phyloP scores from a whole-genome alignment of 371 early-diverging fungal species.

The Saksenaea oblongispora region DNA sequence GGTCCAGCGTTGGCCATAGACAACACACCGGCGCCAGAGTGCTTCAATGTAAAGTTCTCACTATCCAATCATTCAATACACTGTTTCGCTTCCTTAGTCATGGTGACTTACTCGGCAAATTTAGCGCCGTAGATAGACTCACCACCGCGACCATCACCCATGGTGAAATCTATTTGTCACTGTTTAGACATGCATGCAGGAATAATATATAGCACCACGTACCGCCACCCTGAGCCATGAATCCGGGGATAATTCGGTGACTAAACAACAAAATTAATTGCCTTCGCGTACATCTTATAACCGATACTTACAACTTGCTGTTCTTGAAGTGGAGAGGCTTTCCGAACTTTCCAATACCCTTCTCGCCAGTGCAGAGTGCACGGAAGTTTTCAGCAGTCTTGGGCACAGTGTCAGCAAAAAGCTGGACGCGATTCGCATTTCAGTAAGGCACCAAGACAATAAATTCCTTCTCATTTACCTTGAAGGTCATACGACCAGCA shows the following conservation, averaged over 20 bases:
- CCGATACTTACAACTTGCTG: slow-evolving; percentile 68
- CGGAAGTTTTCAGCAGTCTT: slow-evolving; percentile 99
- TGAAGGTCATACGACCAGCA: slow-evolving; percentile 45
- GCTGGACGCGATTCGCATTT: slow-evolving; percentile 38
- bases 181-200: neutral
- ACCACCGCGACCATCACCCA: slow-evolving; percentile 94
- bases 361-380: slow-evolving; percentile 76
- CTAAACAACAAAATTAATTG: slow-evolving; percentile 21
- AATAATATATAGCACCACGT: neutral
- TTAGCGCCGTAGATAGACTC: slow-evolving; percentile 93
- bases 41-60: slow-evolving; percentile 95
- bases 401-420: slow-evolving; percentile 91
- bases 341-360: slow-evolving; percentile 69
- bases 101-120: slow-evolving; percentile 80
- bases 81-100: neutral
- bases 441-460: neutral
- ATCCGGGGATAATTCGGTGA: slow-evolving; percentile 93
- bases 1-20: slow-evolving; percentile 98
- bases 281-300: neutral
- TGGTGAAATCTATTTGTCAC: slow-evolving; percentile 75
- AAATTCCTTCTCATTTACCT: slow-evolving; percentile 10
- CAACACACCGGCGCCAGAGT: slow-evolving; percentile 77
- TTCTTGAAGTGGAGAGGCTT: slow-evolving; percentile 80
- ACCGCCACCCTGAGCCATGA: slow-evolving; percentile 98
- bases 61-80: slow-evolving; percentile 36